phyloP scores from a whole-genome alignment of 129 eudicot species.

The Arctium minus region DNA sequence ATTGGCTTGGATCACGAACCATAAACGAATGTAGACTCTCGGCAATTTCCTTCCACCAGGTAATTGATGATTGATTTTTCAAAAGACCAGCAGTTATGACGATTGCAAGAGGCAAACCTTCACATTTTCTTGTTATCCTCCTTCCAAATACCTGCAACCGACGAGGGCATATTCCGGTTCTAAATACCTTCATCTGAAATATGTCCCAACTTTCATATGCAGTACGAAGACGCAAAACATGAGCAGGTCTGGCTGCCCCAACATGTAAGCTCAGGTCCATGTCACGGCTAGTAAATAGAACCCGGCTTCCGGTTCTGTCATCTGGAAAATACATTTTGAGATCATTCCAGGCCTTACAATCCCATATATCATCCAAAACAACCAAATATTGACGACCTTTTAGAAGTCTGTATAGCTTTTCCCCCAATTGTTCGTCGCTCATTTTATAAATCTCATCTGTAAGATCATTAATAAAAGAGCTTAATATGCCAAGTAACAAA shows the following conservation, averaged over 20 bases:
- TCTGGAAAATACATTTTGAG: slow-evolving; percentile 17
- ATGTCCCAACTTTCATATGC: slow-evolving; percentile 22
- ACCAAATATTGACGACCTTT: background rate
- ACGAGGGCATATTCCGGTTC: slow-evolving; percentile 7
- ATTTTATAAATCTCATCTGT: background rate
- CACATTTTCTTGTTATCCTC: slow-evolving; percentile 16
- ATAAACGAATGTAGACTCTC: slow-evolving; percentile 11
- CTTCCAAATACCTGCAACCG: background rate
- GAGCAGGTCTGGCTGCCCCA: background rate
- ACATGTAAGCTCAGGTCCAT: slow-evolving; percentile 2
- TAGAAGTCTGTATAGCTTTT: background rate
- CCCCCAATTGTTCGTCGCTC: slow-evolving; percentile 9
- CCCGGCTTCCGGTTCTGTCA: slow-evolving; percentile 26
- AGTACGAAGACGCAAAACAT: slow-evolving; percentile 3
- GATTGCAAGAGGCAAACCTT: slow-evolving; percentile 30
- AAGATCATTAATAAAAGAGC: background rate
- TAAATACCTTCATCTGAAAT: slow-evolving; percentile 17
- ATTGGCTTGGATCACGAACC: slow-evolving; percentile 17
- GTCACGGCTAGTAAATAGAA: slow-evolving; percentile 21
- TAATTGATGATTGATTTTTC: background rate
- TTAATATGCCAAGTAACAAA: slow-evolving; percentile 15
- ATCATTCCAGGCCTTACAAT: background rate
- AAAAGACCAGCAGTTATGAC: slow-evolving; percentile 25
- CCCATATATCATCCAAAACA: background rate
- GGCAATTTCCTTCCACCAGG: slow-evolving; percentile 19